These are phyloP conservation scores for Lachnellula suecica DNA, from an alignment of 2,329 filamentous ascomycete genomes.

Conservation along the genomic window DNA sequence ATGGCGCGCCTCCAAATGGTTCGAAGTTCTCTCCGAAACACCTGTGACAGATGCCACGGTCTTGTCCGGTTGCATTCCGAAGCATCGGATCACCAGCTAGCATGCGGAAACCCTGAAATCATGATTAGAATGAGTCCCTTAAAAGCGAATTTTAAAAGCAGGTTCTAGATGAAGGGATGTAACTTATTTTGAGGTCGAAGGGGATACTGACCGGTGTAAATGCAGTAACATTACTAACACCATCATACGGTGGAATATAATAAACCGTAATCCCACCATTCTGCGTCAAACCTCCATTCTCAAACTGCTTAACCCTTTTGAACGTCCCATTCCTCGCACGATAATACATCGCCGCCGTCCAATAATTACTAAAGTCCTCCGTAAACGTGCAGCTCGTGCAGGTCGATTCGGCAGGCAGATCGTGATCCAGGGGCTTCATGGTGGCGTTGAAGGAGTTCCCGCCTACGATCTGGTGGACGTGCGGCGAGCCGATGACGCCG, in stretches of 20 bases:
- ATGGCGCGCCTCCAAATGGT: constrained; percentile 9
- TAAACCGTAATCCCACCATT: constrained; percentile 6
- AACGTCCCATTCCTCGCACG: constrained; percentile 4
- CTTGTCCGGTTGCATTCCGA: constrained; percentile 7
- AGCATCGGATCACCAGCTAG: constrained; percentile 12
- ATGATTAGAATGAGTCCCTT: neutral
- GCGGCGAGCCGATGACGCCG: constrained; percentile 3
- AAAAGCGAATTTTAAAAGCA: too few species aligned
- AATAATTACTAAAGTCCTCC: constrained; percentile 18
- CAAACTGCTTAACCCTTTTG: constrained; percentile 2
- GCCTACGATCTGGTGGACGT: constrained; percentile 15
- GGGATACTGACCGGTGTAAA: constrained; percentile 4
- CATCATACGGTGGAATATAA: constrained; percentile 9
- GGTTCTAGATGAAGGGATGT: too few species aligned
- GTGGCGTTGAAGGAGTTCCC: constrained; percentile 15
- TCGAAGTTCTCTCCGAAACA: constrained; percentile 5
- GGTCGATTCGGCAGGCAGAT: constrained; percentile 2
- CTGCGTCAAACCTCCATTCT: constrained; percentile 1
- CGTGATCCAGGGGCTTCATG: constrained; percentile 6
- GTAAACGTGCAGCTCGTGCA: constrained; percentile 15
- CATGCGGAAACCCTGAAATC: constrained; percentile 12
- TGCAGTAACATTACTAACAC: constrained; percentile 6
- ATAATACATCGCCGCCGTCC: constrained; percentile 13
- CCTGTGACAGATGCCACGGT: constrained; percentile 8
- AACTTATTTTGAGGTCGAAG: too few species aligned